These are phyloP conservation scores for Phialophora verrucosa DNA, from an alignment of 2,329 filamentous ascomycete genomes.

Conservation along the genomic window DNA sequence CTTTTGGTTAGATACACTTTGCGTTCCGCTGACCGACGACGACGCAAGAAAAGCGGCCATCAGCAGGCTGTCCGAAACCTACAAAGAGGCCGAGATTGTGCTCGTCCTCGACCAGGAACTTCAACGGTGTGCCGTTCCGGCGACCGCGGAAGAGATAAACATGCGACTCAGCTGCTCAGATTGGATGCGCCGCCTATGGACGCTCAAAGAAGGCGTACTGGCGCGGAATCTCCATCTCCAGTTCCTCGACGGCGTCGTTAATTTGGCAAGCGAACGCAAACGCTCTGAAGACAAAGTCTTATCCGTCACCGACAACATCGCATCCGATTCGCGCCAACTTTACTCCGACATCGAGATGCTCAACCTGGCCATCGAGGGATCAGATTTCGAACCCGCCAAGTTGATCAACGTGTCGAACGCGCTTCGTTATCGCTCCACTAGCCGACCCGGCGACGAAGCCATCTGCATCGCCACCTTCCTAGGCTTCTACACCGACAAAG, in stretches of 20 bases:
- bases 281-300: neutral
- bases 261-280: neutral
- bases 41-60: neutral
- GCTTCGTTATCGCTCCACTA: neutral
- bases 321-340: neutral
- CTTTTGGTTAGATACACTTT: constrained; percentile 9
- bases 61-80: neutral
- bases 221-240: constrained; percentile 5
- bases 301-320: neutral
- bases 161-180: neutral
- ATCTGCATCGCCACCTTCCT: constrained; percentile 4
- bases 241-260: constrained; percentile 2
- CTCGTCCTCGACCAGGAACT: constrained; percentile 2
- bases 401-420: neutral
- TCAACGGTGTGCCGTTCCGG: neutral
- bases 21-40: neutral
- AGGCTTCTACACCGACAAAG: neutral
- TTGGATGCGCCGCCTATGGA: constrained; percentile 7
- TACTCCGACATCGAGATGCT: neutral
- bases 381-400: neutral
- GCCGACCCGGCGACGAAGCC: neutral
- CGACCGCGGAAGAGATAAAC: neutral
- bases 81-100: neutral
- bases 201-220: neutral
- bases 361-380: constrained; percentile 3